These are phyloP conservation scores for Kwoniella shandongensis DNA, from an alignment of 768 basidiomycete genomes.

Conservation along the genomic window DNA sequence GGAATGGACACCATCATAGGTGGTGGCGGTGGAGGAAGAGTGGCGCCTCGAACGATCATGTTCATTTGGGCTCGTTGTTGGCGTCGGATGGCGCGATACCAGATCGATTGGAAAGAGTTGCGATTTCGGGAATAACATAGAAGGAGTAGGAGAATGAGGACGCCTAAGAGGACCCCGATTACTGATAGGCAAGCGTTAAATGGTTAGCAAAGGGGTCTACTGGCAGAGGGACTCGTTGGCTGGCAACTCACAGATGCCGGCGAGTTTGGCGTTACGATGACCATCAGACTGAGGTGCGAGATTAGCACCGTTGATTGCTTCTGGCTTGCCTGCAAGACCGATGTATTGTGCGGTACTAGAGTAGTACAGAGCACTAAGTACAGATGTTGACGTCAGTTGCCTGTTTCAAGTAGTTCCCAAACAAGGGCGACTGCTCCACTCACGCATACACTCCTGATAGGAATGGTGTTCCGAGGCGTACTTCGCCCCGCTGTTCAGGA, in stretches of 20 bases:
- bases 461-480: conserved; percentile 51
- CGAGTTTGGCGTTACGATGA: conserved; percentile 30
- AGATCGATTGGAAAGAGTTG: conserved; percentile 43
- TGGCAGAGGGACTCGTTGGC: too few relatives aligned
- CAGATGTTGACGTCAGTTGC: too few relatives aligned
- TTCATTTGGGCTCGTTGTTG: conserved; percentile 45
- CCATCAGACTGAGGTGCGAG: conserved; percentile 17
- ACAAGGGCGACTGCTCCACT: too few relatives aligned
- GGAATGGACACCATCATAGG: conserved; percentile 27
- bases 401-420: too few relatives aligned
- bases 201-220: neutral
- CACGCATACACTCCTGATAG: conserved; percentile 47
- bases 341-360: conserved; percentile 34
- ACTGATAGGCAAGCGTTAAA: conserved; percentile 56
- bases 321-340: conserved; percentile 50
- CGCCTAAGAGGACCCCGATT: conserved; percentile 69
- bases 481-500: conserved; percentile 38
- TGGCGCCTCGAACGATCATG: conserved; percentile 31
- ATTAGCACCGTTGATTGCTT: conserved; percentile 37
- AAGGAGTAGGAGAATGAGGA: conserved; percentile 74
- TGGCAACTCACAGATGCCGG: conserved; percentile 38
- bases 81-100: conserved; percentile 41
- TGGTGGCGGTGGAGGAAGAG: conserved; percentile 30
- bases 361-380: conserved; percentile 40
- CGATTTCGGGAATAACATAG: conserved; percentile 62